Conservation (phyloP, 2,329 filamentous ascomycete species). For the Cryphonectria japonica region DNA sequence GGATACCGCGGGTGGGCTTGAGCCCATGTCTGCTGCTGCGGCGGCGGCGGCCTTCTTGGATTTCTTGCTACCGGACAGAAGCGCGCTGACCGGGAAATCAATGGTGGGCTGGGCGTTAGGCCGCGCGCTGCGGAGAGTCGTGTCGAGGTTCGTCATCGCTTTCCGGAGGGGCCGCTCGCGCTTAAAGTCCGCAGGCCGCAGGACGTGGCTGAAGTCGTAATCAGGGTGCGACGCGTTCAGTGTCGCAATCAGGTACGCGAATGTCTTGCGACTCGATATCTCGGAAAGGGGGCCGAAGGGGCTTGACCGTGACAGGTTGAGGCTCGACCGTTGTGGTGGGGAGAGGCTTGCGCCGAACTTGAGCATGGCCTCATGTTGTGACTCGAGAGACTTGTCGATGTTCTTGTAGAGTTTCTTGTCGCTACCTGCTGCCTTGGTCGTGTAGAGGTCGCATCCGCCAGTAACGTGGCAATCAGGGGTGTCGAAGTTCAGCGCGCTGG, state of each 20-base stretch:
- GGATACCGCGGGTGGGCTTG: slow-evolving; percentile 46
- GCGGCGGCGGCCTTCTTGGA: slow-evolving; percentile 45
- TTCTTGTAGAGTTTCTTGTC: slow-evolving; percentile 98
- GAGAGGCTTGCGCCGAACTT: slow-evolving; percentile 86
- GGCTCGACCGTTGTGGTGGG: slow-evolving; percentile 70
- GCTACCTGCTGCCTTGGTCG: slow-evolving; percentile 90
- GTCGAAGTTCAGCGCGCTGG: slow-evolving; percentile 92
- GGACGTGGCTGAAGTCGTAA: slow-evolving; percentile 94
- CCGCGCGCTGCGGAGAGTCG: slow-evolving; percentile 82
- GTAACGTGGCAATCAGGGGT: slow-evolving; percentile 90
- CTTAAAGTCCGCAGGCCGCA: slow-evolving; percentile 88
- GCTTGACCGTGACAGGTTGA: slow-evolving; percentile 83
- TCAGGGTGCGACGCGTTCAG: slow-evolving; percentile 94
- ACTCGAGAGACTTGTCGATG: slow-evolving; percentile 89
- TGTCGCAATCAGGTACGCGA: slow-evolving; percentile 94
- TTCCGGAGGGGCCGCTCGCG: slow-evolving; percentile 78
- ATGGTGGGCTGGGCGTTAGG: slow-evolving; percentile 55
- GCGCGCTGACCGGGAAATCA: slow-evolving; percentile 49
- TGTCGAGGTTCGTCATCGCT: slow-evolving; percentile 87
- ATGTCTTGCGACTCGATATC: slow-evolving; percentile 85
- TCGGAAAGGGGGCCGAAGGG: slow-evolving; percentile 91
- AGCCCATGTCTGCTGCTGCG: slow-evolving; percentile 44
- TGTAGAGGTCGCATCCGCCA: slow-evolving; percentile 95
- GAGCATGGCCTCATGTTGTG: slow-evolving; percentile 86
- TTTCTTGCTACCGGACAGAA: slow-evolving; percentile 42